Conservation (phyloP, 2,329 filamentous ascomycete species). For the Furcasterigmium sp. region DNA sequence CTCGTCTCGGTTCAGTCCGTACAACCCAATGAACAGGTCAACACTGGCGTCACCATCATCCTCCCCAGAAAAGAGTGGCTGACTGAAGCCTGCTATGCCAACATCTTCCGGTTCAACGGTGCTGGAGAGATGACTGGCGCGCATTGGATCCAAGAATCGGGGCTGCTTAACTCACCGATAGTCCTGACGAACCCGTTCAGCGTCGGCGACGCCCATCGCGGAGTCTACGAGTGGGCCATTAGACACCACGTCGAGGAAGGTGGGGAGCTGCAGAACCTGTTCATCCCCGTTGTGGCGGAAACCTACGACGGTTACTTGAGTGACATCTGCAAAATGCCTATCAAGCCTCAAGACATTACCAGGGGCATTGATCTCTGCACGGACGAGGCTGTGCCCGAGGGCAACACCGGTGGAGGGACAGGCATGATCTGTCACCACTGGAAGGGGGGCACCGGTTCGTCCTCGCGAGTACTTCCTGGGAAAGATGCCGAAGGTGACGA, state of each 20-base stretch:
- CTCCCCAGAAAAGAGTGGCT: constrained; percentile 40
- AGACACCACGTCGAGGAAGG: constrained; percentile 35
- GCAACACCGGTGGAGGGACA: constrained; percentile 61
- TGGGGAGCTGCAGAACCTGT: constrained; percentile 43
- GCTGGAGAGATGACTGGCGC: constrained; percentile 57
- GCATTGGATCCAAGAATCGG: constrained; percentile 58
- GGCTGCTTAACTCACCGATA: constrained; percentile 53
- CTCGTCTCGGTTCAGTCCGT: constrained; percentile 40
- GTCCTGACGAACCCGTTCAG: constrained; percentile 54
- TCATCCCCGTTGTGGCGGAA: constrained; percentile 55
- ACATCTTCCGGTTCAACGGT: constrained; percentile 59
- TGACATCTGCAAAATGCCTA: constrained; percentile 48
- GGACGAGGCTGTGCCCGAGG: constrained; percentile 50
- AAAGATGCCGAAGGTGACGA: constrained; percentile 22
- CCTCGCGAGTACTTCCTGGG: constrained; percentile 49
- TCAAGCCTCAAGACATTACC: constrained; percentile 49
- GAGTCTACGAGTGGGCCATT: constrained; percentile 51
- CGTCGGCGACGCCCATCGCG: constrained; percentile 53
- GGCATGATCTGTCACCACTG: constrained; percentile 63
- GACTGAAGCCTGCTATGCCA: constrained; percentile 37
- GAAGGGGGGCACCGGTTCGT: constrained; percentile 62
- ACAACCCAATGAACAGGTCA: constrained; percentile 28
- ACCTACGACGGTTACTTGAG: constrained; percentile 60
- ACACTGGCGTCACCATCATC: constrained; percentile 46
- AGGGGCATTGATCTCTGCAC: constrained; percentile 46